Evolutionary conservation across 352 stramenopile genomes (phyloP), one percentile per base, ranked within the genome.

Genomic region (Phytophthora quininea): DNA sequence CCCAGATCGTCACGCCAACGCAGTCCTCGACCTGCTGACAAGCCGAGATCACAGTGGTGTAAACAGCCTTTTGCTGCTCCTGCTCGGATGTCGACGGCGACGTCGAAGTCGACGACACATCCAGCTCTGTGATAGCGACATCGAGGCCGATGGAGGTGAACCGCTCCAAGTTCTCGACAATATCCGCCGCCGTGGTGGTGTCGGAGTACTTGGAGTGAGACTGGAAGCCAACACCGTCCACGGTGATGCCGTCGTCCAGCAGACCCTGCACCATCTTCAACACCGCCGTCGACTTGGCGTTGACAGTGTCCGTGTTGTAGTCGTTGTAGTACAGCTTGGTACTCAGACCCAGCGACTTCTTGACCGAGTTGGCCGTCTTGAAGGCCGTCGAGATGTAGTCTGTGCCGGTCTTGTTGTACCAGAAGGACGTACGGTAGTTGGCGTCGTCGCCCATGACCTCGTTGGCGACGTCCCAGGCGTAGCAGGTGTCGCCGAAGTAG

Each of bases 331-430:
- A 68, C 37, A 72, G 11, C 35, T 72, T 72, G 2, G 58, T 64
- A 1, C 24, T 73, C 1, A 76, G 37, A 0, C 69, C 69, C 5
- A 76, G 69, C 45, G 58, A 64, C 49, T 76, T 69, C 51, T 76
- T 76, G 24, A 76, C 69, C 42, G 49, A 31, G 46, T 67, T 76
- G 48, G 69, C 69, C 15, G 64, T 69, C 58, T 69, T 76, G 40
- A 76, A 76, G 6, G 69, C 69, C 38, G 69, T 76, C 19, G 58
- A 58, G 58, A 76, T 73, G 58, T 64, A 76, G 24, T 76, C 62
- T 3, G 68, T 75, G 33, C 68, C 68, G 15, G 68, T 75, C n/a
- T 46, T 65, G 15, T n/a, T 68, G 57, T 75, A 75, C 68, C 68
- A 75, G 30, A 75, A 75, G 0, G 68, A 75, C 51, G 51, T 56